Base-by-base conservation (phyloP, 208 protist species). In the Spongospora subterranea region DNA sequence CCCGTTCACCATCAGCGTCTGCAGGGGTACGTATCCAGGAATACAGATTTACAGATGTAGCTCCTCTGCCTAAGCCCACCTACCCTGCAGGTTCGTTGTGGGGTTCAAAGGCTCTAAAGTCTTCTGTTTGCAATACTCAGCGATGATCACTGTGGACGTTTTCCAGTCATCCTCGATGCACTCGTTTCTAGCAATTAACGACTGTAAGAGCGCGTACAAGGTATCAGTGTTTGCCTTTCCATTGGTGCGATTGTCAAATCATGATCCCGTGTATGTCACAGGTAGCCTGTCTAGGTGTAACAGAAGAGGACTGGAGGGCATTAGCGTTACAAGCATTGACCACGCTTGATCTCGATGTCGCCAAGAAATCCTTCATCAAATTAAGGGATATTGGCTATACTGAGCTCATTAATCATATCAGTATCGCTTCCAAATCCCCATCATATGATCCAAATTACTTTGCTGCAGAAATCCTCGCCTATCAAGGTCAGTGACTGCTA, bases 21-120 rank as follows among this genome's bases (percentile, higher is more conserved):
- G 45, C 95, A 96, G 38, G 98, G 98, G 54, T 82, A 29, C 20
- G 13, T n/a, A 50, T 88, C 41, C 76, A n/a, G 76, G 39, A 50
- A 46, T 88, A 66, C 43, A 24, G 39, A n/a, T 24, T 88, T 88
- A 88, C 24, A 88, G 24, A 66, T 66, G n/a, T 66, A 66, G 24
- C 24, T 66, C 24, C 24, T 66, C 24, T 66, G n/a, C n/a, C 24
- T 66, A 66, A n/a, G n/a, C 20, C 6, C 6, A 20, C 6, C 24
- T 50, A 20, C 39, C 6, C 6, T 88, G 24, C 24, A 77, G 89
- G 35, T 93, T 97, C 90, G 97, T 98, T 32, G 96, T 98, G 24
- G 97, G 97, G 77, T 98, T 99, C 94, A 97, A 97, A 90, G 97
- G 96, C 0, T 97, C 96, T 92, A 96, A 95, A 77, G 94, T 98